Evolutionary conservation across 305 asterid genomes (phyloP).

Genomic region (Fraxinus platypoda): DNA sequence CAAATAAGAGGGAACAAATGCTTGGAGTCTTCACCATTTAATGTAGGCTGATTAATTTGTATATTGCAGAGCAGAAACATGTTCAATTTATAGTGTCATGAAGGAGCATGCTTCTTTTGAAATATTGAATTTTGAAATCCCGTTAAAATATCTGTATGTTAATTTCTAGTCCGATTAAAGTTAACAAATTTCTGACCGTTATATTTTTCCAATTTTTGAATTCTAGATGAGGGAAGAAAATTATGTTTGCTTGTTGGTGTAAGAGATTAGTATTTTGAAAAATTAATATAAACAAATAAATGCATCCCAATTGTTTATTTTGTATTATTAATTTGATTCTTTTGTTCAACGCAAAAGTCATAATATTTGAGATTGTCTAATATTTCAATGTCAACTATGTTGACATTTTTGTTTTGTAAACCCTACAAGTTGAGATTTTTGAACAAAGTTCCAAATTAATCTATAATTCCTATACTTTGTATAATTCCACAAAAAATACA

Average conservation of each 20-base stretch:
- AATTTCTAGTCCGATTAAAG: too few relatives aligned
- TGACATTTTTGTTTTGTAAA: neutral
- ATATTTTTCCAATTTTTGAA: too few relatives aligned
- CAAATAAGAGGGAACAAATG: neutral
- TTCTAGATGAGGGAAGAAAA: too few relatives aligned
- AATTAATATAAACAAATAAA: too few relatives aligned
- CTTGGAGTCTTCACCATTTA: conserved; percentile 6
- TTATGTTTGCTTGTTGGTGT: too few relatives aligned
- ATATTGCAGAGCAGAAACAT: neutral
- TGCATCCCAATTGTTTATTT: too few relatives aligned
- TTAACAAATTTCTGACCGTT: neutral
- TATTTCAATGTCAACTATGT: neutral
- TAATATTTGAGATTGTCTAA: neutral
- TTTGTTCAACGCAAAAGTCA: neutral
- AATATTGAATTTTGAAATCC: too few relatives aligned
- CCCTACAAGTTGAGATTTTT: neutral
- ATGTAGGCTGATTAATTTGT: conserved; percentile 1
- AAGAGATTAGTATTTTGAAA: neutral
- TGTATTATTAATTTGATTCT: neutral
- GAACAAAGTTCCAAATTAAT: neutral
- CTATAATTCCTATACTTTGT: neutral
- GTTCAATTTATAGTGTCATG: neutral
- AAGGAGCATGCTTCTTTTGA: neutral
- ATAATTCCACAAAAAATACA: too few relatives aligned
- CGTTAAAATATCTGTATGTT: neutral